A percentile compares a stretch with the other conserved stretches of the same genome.
Evolutionary conservation across 768 basidiomycete species (phyloP).

Genomic region (Tricholomella constricta): DNA sequence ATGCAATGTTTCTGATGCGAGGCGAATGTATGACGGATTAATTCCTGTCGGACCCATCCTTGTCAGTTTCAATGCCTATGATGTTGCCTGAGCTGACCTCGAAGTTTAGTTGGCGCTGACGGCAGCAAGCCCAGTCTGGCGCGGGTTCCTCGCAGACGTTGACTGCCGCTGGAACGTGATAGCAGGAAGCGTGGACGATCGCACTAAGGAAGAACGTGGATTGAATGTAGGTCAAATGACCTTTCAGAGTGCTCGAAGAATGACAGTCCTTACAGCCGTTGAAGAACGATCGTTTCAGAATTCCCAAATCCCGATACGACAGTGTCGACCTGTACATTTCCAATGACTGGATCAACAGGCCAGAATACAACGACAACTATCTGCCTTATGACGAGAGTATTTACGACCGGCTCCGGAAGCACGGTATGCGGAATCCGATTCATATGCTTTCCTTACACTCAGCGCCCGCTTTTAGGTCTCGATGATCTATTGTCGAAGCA

Average conservation of each 20-base stretch:
- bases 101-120: conserved; percentile 79
- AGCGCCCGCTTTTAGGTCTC: conserved; percentile 56
- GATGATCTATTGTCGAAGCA: conserved; percentile 89
- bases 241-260: not conserved
- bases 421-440: conserved; percentile 56
- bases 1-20: conserved; percentile 89
- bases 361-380: conserved; percentile 90
- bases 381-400: conserved; percentile 79
- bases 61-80: conserved; percentile 48
- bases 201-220: conserved; percentile 94
- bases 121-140: conserved; percentile 92
- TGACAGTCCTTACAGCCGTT: conserved; percentile 57
- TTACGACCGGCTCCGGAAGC: conserved; percentile 67
- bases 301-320: conserved; percentile 97
- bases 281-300: conserved; percentile 68
- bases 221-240: conserved; percentile 54
- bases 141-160: conserved; percentile 94
- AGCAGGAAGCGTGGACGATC: conserved; percentile 96
- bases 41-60: conserved; percentile 95
- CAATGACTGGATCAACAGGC: conserved; percentile 80
- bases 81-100: conserved; percentile 8
- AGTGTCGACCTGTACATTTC: conserved; percentile 95
- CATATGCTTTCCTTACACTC: not conserved
- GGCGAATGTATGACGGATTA: conserved; percentile 93
- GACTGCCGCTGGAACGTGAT: conserved; percentile 99